A percentile compares a stretch with the other conserved stretches of the same genome.
Conservation (phyloP, 305 asterid genomes). For the Withania somnifera region DNA sequence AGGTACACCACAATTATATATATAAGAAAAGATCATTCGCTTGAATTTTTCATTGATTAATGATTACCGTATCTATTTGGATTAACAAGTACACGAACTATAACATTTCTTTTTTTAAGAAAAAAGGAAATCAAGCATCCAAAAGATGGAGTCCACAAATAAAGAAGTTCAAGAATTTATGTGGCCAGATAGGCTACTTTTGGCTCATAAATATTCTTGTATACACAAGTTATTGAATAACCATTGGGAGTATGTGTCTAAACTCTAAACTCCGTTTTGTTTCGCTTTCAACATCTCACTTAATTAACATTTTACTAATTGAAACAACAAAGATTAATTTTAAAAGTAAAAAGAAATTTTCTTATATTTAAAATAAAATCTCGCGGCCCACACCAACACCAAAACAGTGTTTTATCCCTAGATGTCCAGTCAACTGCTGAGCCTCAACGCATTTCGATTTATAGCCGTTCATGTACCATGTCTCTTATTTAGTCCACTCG, state of each 20-base stretch:
- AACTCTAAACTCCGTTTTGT: neutral
- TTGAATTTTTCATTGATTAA: slow-evolving; percentile 7
- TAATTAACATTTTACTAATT: neutral
- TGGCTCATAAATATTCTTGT: too few species aligned
- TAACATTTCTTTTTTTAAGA: neutral
- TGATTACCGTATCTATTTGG: slow-evolving; percentile 12
- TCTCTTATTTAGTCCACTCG: too few species aligned
- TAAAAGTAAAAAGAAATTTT: neutral
- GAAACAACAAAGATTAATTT: neutral
- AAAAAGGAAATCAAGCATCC: neutral
- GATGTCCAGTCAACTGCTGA: too few species aligned
- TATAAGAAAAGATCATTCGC: too few species aligned
- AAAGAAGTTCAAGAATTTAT: neutral
- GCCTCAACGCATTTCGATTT: too few species aligned
- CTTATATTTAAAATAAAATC: neutral
- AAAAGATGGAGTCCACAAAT: neutral
- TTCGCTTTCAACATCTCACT: neutral
- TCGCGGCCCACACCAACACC: too few species aligned
- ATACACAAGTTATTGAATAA: neutral
- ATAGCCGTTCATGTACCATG: too few species aligned
- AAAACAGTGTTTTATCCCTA: too few species aligned
- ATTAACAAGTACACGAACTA: neutral
- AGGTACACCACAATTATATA: too few species aligned
- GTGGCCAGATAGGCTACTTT: neutral
- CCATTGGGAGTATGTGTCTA: neutral